These are phyloP conservation scores for Ramalina intermedia DNA, from an alignment of 495 filamentous ascomycete species.

Conservation along the genomic window DNA sequence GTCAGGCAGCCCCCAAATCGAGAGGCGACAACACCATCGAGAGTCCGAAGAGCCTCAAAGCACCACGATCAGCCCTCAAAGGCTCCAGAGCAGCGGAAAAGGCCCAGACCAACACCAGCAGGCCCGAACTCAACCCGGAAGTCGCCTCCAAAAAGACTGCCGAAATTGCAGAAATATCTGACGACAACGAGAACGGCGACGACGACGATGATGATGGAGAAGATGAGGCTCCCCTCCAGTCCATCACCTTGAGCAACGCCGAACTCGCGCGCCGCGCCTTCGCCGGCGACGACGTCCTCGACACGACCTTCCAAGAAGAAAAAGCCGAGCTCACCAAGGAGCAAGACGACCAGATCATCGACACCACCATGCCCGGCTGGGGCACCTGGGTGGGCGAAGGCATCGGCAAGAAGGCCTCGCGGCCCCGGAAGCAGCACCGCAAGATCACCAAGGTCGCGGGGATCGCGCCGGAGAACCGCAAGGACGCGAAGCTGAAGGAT, in stretches of 20 bases:
- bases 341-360: constrained; percentile 73
- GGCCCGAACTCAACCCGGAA: constrained; percentile 15
- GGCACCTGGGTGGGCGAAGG: constrained; percentile 80
- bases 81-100: constrained; percentile 11
- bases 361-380: constrained; percentile 85
- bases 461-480: constrained; percentile 59
- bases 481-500: constrained; percentile 64
- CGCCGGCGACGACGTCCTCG: constrained; percentile 76
- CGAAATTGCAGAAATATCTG: constrained; percentile 8
- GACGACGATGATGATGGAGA: constrained; percentile 42
- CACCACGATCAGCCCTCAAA: constrained; percentile 13
- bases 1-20: too few species aligned
- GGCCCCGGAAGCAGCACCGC: constrained; percentile 35
- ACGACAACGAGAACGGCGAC: constrained; percentile 27
- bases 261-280: constrained; percentile 76
- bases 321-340: constrained; percentile 59
- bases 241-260: constrained; percentile 59
- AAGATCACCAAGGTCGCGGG: constrained; percentile 59
- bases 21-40: too few species aligned
- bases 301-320: constrained; percentile 61
- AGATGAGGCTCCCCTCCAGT: constrained; percentile 24
- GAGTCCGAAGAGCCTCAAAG: neutral
- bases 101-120: neutral
- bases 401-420: constrained; percentile 46
- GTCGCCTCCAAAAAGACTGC: constrained; percentile 7